Conservation (phyloP, 176 grass and related monocot species). For the Paspalum vaginatum region DNA sequence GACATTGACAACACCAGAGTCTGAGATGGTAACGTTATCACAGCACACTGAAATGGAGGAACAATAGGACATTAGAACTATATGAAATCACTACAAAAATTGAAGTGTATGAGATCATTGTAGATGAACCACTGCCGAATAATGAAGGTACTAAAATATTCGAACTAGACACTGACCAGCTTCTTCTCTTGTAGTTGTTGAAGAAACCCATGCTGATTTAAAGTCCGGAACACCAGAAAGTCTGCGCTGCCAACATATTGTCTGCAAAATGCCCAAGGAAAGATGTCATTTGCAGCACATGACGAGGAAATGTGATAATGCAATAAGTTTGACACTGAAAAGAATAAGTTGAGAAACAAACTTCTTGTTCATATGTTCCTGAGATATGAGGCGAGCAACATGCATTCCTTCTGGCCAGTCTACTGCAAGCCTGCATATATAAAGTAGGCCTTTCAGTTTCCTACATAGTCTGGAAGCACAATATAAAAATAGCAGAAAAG, state of each 20-base stretch:
- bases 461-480: conserved; percentile 1
- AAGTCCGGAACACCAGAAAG: conserved; percentile 80
- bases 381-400: conserved; percentile 74
- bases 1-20: conserved; percentile 75
- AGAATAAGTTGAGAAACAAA: conserved; percentile 38
- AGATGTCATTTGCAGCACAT: conserved; percentile 37
- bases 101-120: not conserved
- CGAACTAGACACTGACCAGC: conserved; percentile 59
- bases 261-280: conserved; percentile 50
- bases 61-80: conserved; percentile 27
- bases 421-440: conserved; percentile 64
- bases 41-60: conserved; percentile 65
- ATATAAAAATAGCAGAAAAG: not conserved
- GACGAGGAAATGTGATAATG: conserved; percentile 11
- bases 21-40: conserved; percentile 93
- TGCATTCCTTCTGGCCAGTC: conserved; percentile 89
- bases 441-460: conserved; percentile 40
- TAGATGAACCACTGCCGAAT: not conserved
- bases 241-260: conserved; percentile 75
- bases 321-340: conserved; percentile 23
- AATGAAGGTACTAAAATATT: not conserved
- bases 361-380: conserved; percentile 90
- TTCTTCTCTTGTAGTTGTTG: conserved; percentile 86
- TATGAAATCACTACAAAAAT: not conserved
- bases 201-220: conserved; percentile 91